Evolutionary conservation across 352 stramenopile genomes (phyloP).

Genomic region (Phytopythium chamaehyphon): DNA sequence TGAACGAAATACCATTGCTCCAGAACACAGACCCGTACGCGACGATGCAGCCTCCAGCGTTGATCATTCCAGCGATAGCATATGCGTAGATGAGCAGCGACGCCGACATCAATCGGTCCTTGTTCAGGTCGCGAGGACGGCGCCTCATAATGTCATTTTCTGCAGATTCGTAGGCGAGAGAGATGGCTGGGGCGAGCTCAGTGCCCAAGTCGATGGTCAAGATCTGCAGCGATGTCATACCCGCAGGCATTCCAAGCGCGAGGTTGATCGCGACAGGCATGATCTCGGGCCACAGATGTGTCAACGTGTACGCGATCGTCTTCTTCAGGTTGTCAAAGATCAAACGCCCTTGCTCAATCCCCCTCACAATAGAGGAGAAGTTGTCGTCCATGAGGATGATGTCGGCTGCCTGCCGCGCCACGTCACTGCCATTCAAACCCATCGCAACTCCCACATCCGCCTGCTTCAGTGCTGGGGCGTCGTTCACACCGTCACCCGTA

Average conservation of each 20-base stretch:
- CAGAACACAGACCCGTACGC: slow-evolving; percentile 32
- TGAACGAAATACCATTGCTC: slow-evolving; percentile 30
- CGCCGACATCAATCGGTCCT: slow-evolving; percentile 73
- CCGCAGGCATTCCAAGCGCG: slow-evolving; percentile 74
- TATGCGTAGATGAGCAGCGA: slow-evolving; percentile 85
- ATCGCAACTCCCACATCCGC: slow-evolving; percentile 97
- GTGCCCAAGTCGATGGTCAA: slow-evolving; percentile 87
- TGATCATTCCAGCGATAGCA: slow-evolving; percentile 76
- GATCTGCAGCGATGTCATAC: slow-evolving; percentile 87
- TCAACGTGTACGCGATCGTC: slow-evolving; percentile 89
- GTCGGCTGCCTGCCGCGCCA: slow-evolving; percentile 90
- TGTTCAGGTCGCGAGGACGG: slow-evolving; percentile 55
- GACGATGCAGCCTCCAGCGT: slow-evolving; percentile 43
- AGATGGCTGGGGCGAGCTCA: slow-evolving; percentile 87
- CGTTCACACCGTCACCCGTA: slow-evolving; percentile 78
- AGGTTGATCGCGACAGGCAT: slow-evolving; percentile 59
- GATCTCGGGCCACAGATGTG: slow-evolving; percentile 84
- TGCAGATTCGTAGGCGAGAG: slow-evolving; percentile 80
- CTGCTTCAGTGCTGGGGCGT: slow-evolving; percentile 56
- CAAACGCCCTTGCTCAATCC: slow-evolving; percentile 44
- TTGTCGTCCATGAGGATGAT: slow-evolving; percentile 96
- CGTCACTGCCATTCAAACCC: slow-evolving; percentile 93
- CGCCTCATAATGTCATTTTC: slow-evolving; percentile 82
- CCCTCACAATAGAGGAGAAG: slow-evolving; percentile 93
- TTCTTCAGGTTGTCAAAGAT: slow-evolving; percentile 92